A percentile compares a stretch with the other conserved stretches of the same genome.
phyloP scores from a whole-genome alignment of 2,329 filamentous ascomycete species.

The Neurospora crassa region DNA sequence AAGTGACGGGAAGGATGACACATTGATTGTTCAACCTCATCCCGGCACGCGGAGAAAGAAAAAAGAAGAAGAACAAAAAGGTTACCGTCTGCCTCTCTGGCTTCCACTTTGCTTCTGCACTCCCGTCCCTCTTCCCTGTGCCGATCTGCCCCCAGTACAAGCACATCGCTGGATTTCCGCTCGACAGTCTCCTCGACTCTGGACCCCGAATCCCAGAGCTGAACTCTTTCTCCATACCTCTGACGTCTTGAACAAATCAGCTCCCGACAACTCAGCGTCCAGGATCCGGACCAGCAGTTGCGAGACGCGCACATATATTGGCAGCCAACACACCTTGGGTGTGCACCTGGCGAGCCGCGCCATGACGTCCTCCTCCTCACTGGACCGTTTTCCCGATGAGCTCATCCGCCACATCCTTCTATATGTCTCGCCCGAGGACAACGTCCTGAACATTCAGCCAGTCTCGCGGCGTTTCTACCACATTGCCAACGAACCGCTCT shows the following conservation, averaged over 20 bases:
- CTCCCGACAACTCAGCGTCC: not conserved
- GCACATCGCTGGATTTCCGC: not conserved
- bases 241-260: not conserved
- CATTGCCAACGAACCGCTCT: conserved; percentile 59
- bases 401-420: conserved; percentile 71
- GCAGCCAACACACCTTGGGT: not conserved
- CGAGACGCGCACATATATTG: not conserved
- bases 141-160: not conserved
- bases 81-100: not conserved
- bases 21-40: not conserved
- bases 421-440: conserved; percentile 48
- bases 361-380: conserved; percentile 12
- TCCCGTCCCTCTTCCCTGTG: not conserved
- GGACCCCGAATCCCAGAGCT: not conserved
- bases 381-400: conserved; percentile 47
- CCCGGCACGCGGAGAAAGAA: not conserved
- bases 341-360: conserved; percentile 1
- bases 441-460: conserved; percentile 35
- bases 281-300: not conserved
- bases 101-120: not conserved
- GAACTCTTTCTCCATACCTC: not conserved
- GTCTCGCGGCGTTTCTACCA: conserved; percentile 55
- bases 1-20: not conserved
- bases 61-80: not conserved
- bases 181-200: not conserved